Evolutionary conservation across 257 asterid species (phyloP).

Genomic region (Eustoma russellianum): DNA sequence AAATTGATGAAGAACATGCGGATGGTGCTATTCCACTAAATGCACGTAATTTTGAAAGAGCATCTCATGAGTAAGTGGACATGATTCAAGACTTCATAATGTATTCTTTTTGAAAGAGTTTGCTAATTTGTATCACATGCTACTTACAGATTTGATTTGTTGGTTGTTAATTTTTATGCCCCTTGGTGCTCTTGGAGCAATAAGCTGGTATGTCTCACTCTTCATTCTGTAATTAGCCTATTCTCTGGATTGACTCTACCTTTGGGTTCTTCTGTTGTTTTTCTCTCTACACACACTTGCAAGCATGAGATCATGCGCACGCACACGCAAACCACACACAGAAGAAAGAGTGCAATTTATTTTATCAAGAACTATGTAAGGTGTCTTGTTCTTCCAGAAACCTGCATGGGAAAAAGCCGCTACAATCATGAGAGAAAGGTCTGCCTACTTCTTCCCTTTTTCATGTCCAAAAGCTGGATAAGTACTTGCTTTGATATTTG

Average conservation of each 20-base stretch:
- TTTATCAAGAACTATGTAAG: background rate
- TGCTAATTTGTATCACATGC: constrained; percentile 11
- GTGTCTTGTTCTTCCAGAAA: constrained; percentile 38
- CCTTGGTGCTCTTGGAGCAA: constrained; percentile 90
- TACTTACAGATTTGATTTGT: constrained; percentile 44
- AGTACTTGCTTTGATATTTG: too few relatives aligned
- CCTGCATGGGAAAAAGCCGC: constrained; percentile 96
- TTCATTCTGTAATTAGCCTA: constrained; percentile 7
- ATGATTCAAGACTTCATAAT: too few relatives aligned
- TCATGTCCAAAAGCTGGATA: too few relatives aligned
- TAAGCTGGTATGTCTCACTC: constrained; percentile 44
- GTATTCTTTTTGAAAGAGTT: background rate
- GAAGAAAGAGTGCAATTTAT: too few relatives aligned
- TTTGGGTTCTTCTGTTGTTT: too few relatives aligned
- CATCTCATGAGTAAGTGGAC: constrained; percentile 60
- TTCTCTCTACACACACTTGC: background rate
- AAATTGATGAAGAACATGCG: constrained; percentile 56
- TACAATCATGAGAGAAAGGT: constrained; percentile 66
- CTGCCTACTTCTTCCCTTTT: background rate
- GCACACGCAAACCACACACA: too few relatives aligned
- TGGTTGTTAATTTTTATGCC: constrained; percentile 76
- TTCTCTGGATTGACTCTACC: background rate
- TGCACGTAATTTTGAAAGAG: constrained; percentile 55
- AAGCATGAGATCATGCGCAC: too few relatives aligned
- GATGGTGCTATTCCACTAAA: constrained; percentile 66